Conservation (phyloP, 106 monocot genomes). For the Phalaenopsis aphrodite region DNA sequence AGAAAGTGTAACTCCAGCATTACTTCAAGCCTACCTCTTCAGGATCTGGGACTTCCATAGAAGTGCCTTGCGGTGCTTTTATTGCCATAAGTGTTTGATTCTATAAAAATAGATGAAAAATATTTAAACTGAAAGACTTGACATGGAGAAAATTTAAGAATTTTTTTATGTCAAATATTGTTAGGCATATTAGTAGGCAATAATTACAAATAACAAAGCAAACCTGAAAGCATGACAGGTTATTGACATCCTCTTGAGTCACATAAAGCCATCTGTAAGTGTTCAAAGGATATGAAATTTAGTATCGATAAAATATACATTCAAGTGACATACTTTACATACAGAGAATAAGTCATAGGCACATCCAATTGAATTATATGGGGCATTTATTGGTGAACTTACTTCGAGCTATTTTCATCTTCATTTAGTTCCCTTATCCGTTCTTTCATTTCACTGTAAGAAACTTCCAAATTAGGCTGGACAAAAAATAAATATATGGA, state of each 20-base stretch:
- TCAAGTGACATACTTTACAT: not conserved
- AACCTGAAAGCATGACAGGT: conserved; percentile 87
- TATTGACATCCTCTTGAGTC: conserved; percentile 91
- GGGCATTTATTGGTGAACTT: not conserved
- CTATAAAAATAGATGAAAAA: conserved; percentile 26
- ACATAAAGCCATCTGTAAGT: conserved; percentile 82
- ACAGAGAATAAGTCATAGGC: not conserved
- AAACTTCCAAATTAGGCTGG: not conserved
- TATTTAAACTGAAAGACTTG: not conserved
- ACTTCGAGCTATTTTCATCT: conserved; percentile 77
- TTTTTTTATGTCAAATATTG: not conserved
- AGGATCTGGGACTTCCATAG: conserved; percentile 93
- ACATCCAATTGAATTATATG: not conserved
- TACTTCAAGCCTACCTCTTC: conserved; percentile 51
- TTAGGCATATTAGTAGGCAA: not conserved
- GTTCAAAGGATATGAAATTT: not conserved
- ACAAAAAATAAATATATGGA: not conserved
- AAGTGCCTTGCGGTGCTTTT: conserved; percentile 92
- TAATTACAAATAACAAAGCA: not conserved
- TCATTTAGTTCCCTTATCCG: conserved; percentile 51
- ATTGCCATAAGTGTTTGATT: conserved; percentile 91
- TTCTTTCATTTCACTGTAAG: conserved; percentile 63
- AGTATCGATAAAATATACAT: not conserved
- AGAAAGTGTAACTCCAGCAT: not conserved
- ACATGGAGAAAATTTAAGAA: not conserved